Base-by-base conservation (phyloP, 805 yeast species). In the Blastobotrys mokoenaii region DNA sequence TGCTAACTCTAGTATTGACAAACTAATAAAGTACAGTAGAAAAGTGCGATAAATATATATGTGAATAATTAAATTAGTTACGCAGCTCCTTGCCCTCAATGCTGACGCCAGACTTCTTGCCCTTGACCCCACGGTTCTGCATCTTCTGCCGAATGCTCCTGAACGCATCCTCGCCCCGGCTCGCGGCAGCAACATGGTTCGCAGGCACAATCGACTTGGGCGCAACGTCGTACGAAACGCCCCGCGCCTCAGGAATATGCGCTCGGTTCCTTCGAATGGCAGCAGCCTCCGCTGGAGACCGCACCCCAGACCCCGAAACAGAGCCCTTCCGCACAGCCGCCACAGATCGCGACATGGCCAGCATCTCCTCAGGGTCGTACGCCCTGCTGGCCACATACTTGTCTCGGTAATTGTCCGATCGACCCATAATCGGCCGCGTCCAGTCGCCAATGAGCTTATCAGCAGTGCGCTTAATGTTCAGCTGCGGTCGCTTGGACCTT, bases 361-460 rank as follows among this genome's bases (percentile, higher is more conserved):
- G 51, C 30, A 48, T 53, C 38, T 46, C 58, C 43, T 54, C 60
- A 46, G 66, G 70, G 35, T 68, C 60, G 65, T 84, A 88, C 39
- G 77, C 78, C 50, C 78, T 75, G 50, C 80, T 74, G 56, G 74
- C 75, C 49, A 90, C 81, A 50, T 78, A 72, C 66, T 85, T 80
- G 65, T 90, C 96, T 63, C 93, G 80, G 70, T 89, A 90, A 57
- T 89, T 87, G 65, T 90, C 97, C 2, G 94, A 82, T 49, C 95
- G 82, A 54, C 95, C 95, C 74, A 93, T 85, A 51, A 93, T 87
- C 38, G 98, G 98, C 66, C 98, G 78, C 7, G 97, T 90, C 99
- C 99, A 93, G 63, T 88, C 95, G 20, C 96, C 96, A 53, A 93
- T 83, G 49, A 93, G 70, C 60, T 80, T 80, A 60, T 93, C 97